phyloP scores from a whole-genome alignment of 2,329 filamentous ascomycete species.

The Incumbomyces delicatus region DNA sequence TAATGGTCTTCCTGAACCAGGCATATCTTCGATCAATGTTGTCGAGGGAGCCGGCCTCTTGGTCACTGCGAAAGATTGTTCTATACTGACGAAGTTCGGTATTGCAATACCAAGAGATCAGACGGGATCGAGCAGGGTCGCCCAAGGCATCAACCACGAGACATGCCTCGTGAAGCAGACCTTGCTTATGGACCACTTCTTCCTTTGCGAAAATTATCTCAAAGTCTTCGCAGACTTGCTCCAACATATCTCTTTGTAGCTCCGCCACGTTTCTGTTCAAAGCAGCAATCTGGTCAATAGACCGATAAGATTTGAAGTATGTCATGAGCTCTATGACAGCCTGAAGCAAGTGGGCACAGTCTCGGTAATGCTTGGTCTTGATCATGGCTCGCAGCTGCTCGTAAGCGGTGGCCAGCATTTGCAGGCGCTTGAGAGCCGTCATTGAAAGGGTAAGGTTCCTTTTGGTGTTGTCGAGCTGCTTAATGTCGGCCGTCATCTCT shows the following conservation, averaged over 20 bases:
- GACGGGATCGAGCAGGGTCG: slow-evolving; percentile 67
- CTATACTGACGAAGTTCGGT: slow-evolving; percentile 92
- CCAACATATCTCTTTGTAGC: slow-evolving; percentile 79
- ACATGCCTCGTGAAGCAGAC: slow-evolving; percentile 74
- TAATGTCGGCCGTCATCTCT: slow-evolving; percentile 98
- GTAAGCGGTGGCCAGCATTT: slow-evolving; percentile 99
- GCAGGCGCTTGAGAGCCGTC: slow-evolving; percentile 91
- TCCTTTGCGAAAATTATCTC: slow-evolving; percentile 87
- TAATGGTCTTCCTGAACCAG: slow-evolving; percentile 93
- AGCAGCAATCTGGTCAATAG: slow-evolving; percentile 94
- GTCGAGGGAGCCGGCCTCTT: slow-evolving; percentile 90
- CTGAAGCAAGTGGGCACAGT: slow-evolving; percentile 87
- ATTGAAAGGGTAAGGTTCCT: slow-evolving; percentile 92
- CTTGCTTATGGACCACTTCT: slow-evolving; percentile 61
- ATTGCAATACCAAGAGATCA: slow-evolving; percentile 97
- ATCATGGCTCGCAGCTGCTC: slow-evolving; percentile 81
- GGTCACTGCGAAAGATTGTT: slow-evolving; percentile 89
- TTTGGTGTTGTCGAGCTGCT: slow-evolving; percentile 91
- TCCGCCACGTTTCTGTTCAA: slow-evolving; percentile 88
- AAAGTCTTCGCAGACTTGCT: slow-evolving; percentile 99
- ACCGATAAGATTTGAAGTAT: slow-evolving; percentile 95
- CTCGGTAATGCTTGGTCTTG: slow-evolving; percentile 80
- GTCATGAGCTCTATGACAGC: slow-evolving; percentile 96
- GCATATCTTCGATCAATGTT: slow-evolving; percentile 92
- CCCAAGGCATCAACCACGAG: slow-evolving; percentile 90